phyloP scores from a whole-genome alignment of 2,329 filamentous ascomycete species.

The Alternaria solani region DNA sequence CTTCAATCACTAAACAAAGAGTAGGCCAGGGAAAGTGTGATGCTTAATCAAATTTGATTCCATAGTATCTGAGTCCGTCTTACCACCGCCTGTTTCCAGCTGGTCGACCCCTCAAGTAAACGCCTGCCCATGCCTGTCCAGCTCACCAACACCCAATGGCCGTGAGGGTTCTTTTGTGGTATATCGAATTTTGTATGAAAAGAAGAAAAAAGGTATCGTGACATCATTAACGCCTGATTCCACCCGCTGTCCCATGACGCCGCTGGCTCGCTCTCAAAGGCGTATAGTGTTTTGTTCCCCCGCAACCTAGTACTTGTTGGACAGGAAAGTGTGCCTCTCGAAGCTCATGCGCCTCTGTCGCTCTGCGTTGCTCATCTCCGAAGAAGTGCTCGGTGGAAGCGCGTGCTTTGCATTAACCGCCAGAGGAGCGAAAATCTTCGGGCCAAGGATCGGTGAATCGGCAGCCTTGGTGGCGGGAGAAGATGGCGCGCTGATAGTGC shows the following conservation, averaged over 20 bases:
- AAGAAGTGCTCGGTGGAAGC: constrained; percentile 31
- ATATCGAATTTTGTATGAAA: constrained; percentile 27
- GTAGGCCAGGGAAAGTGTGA: neutral
- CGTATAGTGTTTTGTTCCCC: neutral
- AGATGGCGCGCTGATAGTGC: constrained; percentile 40
- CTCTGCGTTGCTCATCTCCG: constrained; percentile 34
- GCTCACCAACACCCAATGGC: constrained; percentile 15
- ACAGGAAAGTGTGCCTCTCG: constrained; percentile 39
- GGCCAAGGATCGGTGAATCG: constrained; percentile 38
- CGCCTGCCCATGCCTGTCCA: constrained; percentile 18
- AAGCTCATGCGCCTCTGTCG: constrained; percentile 25
- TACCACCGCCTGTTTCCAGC: constrained; percentile 2
- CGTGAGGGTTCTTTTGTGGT: constrained; percentile 31
- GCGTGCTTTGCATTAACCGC: constrained; percentile 46
- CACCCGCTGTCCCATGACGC: neutral
- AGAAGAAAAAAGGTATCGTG: constrained; percentile 31
- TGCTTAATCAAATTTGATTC: neutral
- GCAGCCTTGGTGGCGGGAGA: constrained; percentile 35
- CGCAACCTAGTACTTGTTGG: constrained; percentile 37
- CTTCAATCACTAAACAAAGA: neutral
- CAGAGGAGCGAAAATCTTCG: constrained; percentile 43
- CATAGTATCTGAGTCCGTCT: neutral
- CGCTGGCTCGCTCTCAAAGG: neutral
- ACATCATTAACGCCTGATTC: constrained; percentile 26
- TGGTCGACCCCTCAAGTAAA: constrained; percentile 7